Evolutionary conservation across 129 eudicot genomes (phyloP), one percentile per base, ranked within the genome.

Genomic region (Pittosporum tobira): DNA sequence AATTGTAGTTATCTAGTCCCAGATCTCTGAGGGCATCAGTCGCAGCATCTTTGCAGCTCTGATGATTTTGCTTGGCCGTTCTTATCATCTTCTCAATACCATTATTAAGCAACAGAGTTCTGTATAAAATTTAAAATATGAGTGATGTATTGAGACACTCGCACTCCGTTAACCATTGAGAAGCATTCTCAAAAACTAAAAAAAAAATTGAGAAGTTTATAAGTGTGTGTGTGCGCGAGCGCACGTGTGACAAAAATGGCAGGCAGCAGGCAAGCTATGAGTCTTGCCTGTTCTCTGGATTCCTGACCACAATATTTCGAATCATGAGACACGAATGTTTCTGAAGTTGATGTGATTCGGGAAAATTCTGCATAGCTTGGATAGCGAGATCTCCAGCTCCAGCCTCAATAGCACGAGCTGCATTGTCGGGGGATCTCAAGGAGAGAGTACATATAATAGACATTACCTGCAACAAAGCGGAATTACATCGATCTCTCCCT

Each of bases 301-400:
- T 93, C 46, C 99, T 74, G 25, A 73, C 99, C 40, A 75, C 99
- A 62, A 93, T 93, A 74, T 93, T 93, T 26, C 96, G 86, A 34
- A 93, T 84, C 99, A 93, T 93, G 51, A 87, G 80, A 73, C 99
- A 93, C 1, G 96, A 64, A 71, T 76, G 77, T 52, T 73, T 84
- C 76, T 93, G 99, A 64, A 93, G 63, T 69, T 64, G 96, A 57
- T 61, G 75, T 16, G 85, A 72, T 37, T 67, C 67, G 19, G 99
- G 99, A 67, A 81, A 93, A 58, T 66, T 75, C 59, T 75, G 74
- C 99, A 93, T 93, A 34, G 96, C 65, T 75, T 81, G 88, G 22
- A 81, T 72, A 37, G 93, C 96, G 61, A 87, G 82, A 58, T 93
- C 96, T 52, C 99, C 96, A 8, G 99, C 99, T 74, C 99, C 99